Evolutionary conservation across 495 filamentous ascomycete genomes (phyloP), one percentile per base, ranked within the genome.

Genomic region (Cercophora samala): DNA sequence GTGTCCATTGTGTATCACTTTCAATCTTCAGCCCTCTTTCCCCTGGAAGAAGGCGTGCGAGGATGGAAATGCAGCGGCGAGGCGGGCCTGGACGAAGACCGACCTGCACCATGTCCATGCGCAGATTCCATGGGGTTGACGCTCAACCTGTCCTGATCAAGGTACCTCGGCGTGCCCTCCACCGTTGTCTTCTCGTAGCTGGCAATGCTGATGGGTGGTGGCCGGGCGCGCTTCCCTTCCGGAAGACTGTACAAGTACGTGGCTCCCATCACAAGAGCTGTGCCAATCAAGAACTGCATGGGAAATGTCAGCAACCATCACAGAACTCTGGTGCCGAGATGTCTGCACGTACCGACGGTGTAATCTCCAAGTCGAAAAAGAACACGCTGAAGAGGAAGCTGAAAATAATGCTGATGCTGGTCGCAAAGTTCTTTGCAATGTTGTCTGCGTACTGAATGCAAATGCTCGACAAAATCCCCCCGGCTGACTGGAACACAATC

Each of bases 341-440:
- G n/a, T 19, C 17, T 18, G 19, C 25, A 83, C 90, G 77, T 85
- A 97, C 93, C 64, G 78, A 79, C 11, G 80, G 70, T 9, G 88
- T 91, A 24, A 96, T 83, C 23, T 86, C 75, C 68, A 97, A 90
- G 46, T 91, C 85, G 74, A 97, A 97, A 68, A 96, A 89, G 76
- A 85, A 90, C 4, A 96, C 80, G 70, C 93, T 97, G 58, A 90
- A 91, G 15, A 97, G 65, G 64, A 90, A 91, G 72, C 91, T 94
- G 52, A 97, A 78, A 53, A 97, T 78, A 59, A 97, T 93, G 75
- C 90, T 96, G 46, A 95, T 90, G 68, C 91, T 93, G 11, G 92
- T 94, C 3, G 94, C 93, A 77, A 96, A 91, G 76, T 92, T 96
- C 82, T 93, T 96, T 26, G 90, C 88, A 73, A 94, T 92, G 72